A percentile compares a stretch with the other conserved stretches of the same genome.
Conservation (phyloP, 2,329 filamentous ascomycete genomes). For the Fusarium sp. region DNA sequence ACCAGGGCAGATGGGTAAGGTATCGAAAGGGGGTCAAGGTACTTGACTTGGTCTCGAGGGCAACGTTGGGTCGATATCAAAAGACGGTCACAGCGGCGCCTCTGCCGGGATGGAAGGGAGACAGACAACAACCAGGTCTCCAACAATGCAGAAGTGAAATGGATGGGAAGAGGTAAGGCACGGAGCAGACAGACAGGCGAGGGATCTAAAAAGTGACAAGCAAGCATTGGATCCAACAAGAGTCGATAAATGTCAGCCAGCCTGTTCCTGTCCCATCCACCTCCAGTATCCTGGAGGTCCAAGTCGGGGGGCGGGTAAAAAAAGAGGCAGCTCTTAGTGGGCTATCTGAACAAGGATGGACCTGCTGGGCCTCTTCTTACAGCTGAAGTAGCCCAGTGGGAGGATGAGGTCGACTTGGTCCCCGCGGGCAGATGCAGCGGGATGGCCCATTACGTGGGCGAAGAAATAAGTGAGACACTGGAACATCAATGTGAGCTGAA, state of each 20-base stretch:
- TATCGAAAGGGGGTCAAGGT: slow-evolving; percentile 12
- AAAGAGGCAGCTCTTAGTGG: slow-evolving; percentile 29
- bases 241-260: slow-evolving; percentile 27
- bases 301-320: slow-evolving; percentile 32
- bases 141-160: slow-evolving; percentile 11
- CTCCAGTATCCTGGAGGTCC: slow-evolving; percentile 14
- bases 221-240: slow-evolving; percentile 28
- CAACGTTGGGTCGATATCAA: slow-evolving; percentile 24
- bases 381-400: slow-evolving; percentile 1
- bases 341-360: slow-evolving; percentile 21
- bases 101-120: slow-evolving; percentile 6
- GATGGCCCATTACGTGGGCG: slow-evolving; percentile 4
- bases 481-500: not conserved
- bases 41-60: not conserved
- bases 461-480: not conserved
- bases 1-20: slow-evolving; percentile 23
- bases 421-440: slow-evolving; percentile 28
- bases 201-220: slow-evolving; percentile 21
- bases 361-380: slow-evolving; percentile 23
- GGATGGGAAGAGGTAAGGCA: slow-evolving; percentile 12
- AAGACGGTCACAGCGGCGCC: slow-evolving; percentile 5
- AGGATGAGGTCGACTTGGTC: slow-evolving; percentile 29
- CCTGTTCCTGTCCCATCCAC: slow-evolving; percentile 12
- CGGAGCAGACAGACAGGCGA: slow-evolving; percentile 5
- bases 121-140: slow-evolving; percentile 12